Evolutionary conservation across 148 eudicot genomes (phyloP), one percentile per base, ranked within the genome.

Genomic region (Diospyros lotus): DNA sequence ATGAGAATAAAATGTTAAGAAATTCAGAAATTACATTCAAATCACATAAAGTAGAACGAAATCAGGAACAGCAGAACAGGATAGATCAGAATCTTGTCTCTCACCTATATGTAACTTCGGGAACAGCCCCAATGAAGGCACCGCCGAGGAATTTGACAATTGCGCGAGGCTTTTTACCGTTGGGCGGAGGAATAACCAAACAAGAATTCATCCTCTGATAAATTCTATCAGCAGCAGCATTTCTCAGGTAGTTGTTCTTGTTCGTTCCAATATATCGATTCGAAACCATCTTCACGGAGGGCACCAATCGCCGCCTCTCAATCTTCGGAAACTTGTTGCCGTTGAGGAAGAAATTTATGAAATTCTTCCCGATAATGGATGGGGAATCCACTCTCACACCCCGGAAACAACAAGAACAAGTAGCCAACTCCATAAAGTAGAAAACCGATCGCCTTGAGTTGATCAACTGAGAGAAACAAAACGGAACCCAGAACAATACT

Each of bases 91-190:
- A 51, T 14, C 28, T 28, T 28, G 28, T 28, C 12, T 10, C 78
- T 66, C 72, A 94, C 98, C 97, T 84, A 76, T 92, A 92, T 9
- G 89, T 85, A 62, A 89, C 96, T 78, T 95, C 94, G 66, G 99
- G 94, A 70, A 95, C 88, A 12, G 97, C 97, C 41, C 99, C 99
- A 83, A 95, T 77, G 66, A 87, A 87, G n/a, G 99, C 99, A 12
- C 99, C 99, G 63, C 99, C 99, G 52, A 95, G 79, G 71, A 95
- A 91, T 72, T 93, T 82, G 55, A 95, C 71, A 58, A 95, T 75
- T 4, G 87, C 99, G 53, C 82, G 86, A 11, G 96, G 97, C 76
- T 88, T 88, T 78, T 53, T 80, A 18, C 82, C 82, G 54, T 84
- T 83, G 10, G 90, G 84, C 2, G 99, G 99, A 80, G 96, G 94